Base-by-base conservation (phyloP, 257 asterid species). In the Solanum pinnatisectum region DNA sequence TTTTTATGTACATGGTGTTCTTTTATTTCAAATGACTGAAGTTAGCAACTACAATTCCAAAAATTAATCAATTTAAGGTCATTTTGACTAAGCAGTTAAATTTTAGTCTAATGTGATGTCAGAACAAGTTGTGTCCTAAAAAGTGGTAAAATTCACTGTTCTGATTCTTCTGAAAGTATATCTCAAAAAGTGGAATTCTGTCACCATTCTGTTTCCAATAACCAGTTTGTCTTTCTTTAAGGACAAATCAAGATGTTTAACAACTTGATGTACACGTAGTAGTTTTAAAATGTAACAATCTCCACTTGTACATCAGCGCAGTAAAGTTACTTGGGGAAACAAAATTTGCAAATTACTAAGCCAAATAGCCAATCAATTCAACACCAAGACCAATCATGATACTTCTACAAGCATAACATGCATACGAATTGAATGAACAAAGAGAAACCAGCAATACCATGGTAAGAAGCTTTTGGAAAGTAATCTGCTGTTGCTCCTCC, bases 401-500 rank as follows among this genome's bases (percentile, higher is more conserved):
- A 39, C 84, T 77, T 40, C 59, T 23, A 18, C 18, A 30, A n/a
- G 60, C 84, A 77, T 77, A 40, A n/a, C 59, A 77, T 32, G 1
- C 60, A 77, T n/a, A 77, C 11, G 11, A 81, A 81, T 46, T 81
- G 85, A 81, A 46, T 30, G 42, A 30, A 46, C 30, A 49, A 81
- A 81, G 40, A 46, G 68, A 49, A 81, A 49, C 85, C 42, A 60
- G 84, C 13, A n/a, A 82, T 93, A 97, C 98, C 98, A 95, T 90
- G 84, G 93, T 90, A 16, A 93, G 94, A 91, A 97, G 95, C 95
- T 95, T 97, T 27, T 92, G 94, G 87, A 92, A 93, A 91, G 98
- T 94, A 60, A 92, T 79, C 89, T 96, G 96, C 84, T 96, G 96
- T 88, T 97, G 99, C 88, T 95, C 94, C 85, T 93, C 95, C 94